Evolutionary conservation across 2,329 filamentous ascomycete genomes (phyloP), one percentile per base, ranked within the genome.

Genomic region (Ascochyta rabiei): DNA sequence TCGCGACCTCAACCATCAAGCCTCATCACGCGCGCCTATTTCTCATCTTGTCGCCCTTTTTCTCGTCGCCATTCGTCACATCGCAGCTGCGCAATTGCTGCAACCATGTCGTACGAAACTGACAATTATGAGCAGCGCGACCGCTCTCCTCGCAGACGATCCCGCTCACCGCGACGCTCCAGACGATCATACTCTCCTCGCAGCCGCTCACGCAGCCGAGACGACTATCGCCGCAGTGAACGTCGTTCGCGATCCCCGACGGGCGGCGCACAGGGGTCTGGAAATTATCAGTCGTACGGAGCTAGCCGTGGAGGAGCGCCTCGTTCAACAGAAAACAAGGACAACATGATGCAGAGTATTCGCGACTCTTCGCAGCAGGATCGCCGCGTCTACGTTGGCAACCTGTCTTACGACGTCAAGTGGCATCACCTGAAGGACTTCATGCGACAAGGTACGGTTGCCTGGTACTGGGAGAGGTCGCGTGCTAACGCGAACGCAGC

Each of bases 381-480:
- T 84, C 93, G 95, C 74, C 93, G 95, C 66, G 95, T 99, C 86
- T 99, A 99, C 77, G 95, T 99, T 76, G 95, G 95, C 79, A 99
- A 99, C 77, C 85, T 99, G 69, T 95, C 93, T 44, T 99, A 99
- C 82, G 95, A 99, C 83, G 95, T 99, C 77, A 99, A 99, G 83
- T 99, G 95, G 95, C 93, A 98, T 82, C 95, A 98, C 74, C 86
- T 99, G 61, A 99, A 99, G 83, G 95, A 99, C 82, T 98, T 98
- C 77, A 99, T 99, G 95, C 90, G 95, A 86, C 91, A 96, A 87
- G 93, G 95, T 98, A 83, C 82, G 89, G 66, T 64, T 62, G 24
- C 59, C 61, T 19, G 35, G 23, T 41, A 8, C 5, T 24, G 33
- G 35, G 16, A 46, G 16, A 45, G 60, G 60, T 63, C 51, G 37